These are phyloP conservation scores for Clavulina sp. DNA, from an alignment of 768 basidiomycete genomes.

Conservation along the genomic window DNA sequence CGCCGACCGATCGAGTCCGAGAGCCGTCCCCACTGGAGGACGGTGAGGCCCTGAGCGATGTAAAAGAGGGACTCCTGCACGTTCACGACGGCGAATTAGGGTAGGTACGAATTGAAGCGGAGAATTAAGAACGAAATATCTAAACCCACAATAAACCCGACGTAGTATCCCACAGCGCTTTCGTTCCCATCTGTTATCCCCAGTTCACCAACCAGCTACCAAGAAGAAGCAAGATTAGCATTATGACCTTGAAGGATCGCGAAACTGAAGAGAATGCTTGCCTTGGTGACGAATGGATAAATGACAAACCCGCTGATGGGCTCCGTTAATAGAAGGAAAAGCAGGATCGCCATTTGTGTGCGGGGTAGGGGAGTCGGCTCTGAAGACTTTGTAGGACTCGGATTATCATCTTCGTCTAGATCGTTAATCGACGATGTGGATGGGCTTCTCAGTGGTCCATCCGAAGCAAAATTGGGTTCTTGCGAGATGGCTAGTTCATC, in stretches of 20 bases:
- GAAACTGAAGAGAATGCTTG: not conserved
- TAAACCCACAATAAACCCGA: slow-evolving; percentile 9
- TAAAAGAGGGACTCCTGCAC: slow-evolving; percentile 11
- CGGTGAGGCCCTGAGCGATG: slow-evolving; percentile 7
- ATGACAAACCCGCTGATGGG: slow-evolving; percentile 7
- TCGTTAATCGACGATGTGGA: too few species aligned
- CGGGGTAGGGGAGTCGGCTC: slow-evolving; percentile 8
- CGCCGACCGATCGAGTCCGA: slow-evolving; percentile 14
- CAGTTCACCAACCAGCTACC: slow-evolving; percentile 7
- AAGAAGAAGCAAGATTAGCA: not conserved
- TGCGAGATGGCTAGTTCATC: too few species aligned
- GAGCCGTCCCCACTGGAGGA: slow-evolving; percentile 11
- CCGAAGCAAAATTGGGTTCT: too few species aligned
- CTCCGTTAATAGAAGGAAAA: slow-evolving; percentile 8
- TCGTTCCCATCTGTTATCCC: slow-evolving; percentile 8
- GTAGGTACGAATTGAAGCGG: not conserved
- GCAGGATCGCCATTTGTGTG: slow-evolving; percentile 4
- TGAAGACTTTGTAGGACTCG: too few species aligned
- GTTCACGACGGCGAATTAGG: not conserved
- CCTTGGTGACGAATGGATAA: slow-evolving; percentile 9
- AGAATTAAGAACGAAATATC: too few species aligned
- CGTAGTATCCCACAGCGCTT: slow-evolving; percentile 9
- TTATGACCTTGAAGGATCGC: not conserved
- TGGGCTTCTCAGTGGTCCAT: too few species aligned
- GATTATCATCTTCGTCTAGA: too few species aligned